phyloP scores from a whole-genome alignment of 2,329 filamentous ascomycete species.

The Arthrobotrys megalospora region DNA sequence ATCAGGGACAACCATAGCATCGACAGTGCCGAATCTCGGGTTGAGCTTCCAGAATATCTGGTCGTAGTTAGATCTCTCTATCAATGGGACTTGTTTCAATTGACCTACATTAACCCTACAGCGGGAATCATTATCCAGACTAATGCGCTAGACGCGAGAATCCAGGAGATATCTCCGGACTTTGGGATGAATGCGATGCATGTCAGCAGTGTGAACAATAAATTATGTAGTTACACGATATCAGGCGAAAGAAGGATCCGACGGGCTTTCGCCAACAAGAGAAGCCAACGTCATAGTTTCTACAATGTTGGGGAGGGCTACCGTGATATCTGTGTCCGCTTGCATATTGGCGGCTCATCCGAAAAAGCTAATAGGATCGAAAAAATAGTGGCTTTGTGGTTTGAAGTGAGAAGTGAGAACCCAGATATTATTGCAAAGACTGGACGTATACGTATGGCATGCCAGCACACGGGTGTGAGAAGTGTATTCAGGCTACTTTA shows the following conservation, averaged over 20 bases:
- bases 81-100: background rate
- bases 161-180: constrained; percentile 2
- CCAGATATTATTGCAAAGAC: too few species aligned
- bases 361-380: background rate
- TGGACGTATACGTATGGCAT: too few species aligned
- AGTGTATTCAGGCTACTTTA: too few species aligned
- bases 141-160: background rate
- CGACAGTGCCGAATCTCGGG: background rate
- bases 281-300: background rate
- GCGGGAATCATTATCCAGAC: constrained; percentile 11
- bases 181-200: background rate
- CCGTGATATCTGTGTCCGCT: background rate
- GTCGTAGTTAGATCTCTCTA: background rate
- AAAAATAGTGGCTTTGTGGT: too few species aligned
- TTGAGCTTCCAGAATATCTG: constrained; percentile 13
- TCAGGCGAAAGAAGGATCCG: background rate
- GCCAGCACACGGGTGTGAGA: too few species aligned
- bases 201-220: background rate
- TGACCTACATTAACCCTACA: constrained; percentile 2
- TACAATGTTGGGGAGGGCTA: background rate
- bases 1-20: constrained; percentile 7
- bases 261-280: background rate
- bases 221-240: background rate
- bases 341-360: background rate
- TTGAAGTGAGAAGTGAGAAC: too few species aligned